These are phyloP conservation scores for Cenchrus americanus DNA, from an alignment of 176 grass and related monocot species.

Conservation along the genomic window DNA sequence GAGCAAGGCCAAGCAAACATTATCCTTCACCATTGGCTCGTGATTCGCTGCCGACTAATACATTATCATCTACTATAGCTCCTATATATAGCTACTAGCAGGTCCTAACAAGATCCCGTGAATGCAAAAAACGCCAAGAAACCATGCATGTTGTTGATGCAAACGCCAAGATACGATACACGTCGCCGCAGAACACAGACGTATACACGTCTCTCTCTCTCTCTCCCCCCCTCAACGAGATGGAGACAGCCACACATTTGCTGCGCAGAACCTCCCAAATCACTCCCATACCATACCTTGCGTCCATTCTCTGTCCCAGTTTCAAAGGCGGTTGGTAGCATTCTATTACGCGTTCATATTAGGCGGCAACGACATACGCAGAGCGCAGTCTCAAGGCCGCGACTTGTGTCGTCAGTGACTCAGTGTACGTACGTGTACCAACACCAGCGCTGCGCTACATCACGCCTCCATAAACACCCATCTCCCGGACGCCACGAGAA, in stretches of 20 bases:
- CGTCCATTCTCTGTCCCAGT: background rate
- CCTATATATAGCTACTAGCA: background rate
- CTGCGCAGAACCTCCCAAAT: background rate
- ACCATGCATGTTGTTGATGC: background rate
- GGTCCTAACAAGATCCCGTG: constrained; percentile 1
- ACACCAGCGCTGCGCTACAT: no score
- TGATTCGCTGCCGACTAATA: background rate
- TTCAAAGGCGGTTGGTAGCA: background rate
- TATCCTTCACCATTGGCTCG: background rate
- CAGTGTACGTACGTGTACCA: no score
- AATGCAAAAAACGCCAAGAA: constrained; percentile 23
- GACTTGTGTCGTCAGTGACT: no score
- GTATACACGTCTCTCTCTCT: background rate
- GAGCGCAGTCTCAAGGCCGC: no score
- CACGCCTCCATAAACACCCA: no score
- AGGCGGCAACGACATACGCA: background rate
- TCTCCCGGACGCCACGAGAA: background rate
- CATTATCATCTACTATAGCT: background rate
- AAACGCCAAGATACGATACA: background rate
- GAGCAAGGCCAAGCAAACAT: background rate
- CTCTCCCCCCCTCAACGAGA: background rate
- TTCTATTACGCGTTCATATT: background rate
- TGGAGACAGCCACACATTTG: background rate
- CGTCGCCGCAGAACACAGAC: background rate
- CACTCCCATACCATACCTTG: background rate